A percentile compares a stretch with the other conserved stretches of the same genome.
Conservation (phyloP, 306 rosid genomes). For the Cicer arietinum region DNA sequence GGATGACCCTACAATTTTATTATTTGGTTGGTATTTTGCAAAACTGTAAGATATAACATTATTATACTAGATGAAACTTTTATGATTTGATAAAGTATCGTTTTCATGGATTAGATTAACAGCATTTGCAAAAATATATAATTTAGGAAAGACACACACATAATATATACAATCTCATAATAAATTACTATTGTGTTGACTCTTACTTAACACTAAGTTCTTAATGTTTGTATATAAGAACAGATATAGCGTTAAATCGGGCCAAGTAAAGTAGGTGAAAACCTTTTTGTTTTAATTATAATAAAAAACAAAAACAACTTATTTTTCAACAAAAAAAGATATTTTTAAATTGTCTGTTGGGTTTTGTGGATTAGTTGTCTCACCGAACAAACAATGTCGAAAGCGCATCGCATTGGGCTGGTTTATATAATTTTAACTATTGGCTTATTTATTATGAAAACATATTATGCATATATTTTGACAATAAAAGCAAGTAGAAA, state of each 20-base stretch:
- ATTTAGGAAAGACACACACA: neutral
- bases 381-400: slow-evolving; percentile 11
- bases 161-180: neutral
- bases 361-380: neutral
- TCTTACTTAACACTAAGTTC: slow-evolving; percentile 31
- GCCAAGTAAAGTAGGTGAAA: neutral
- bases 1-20: slow-evolving; percentile 5
- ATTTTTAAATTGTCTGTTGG: neutral
- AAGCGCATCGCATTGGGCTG: neutral
- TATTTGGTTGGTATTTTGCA: neutral
- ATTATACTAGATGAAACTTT: slow-evolving; percentile 20
- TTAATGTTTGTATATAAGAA: neutral
- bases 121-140: neutral
- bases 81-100: slow-evolving; percentile 28
- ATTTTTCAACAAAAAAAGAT: too few species aligned
- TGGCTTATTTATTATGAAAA: neutral
- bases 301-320: too few species aligned
- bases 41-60: slow-evolving; percentile 18
- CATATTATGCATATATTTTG: too few species aligned
- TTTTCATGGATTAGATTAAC: slow-evolving; percentile 29
- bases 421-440: neutral
- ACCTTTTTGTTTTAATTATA: neutral
- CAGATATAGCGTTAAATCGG: neutral
- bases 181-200: neutral
- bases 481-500: too few species aligned